A percentile compares a stretch with the other conserved stretches of the same genome.
Evolutionary conservation across 306 rosid genomes (phyloP).

Genomic region (Coriaria nepalensis): DNA sequence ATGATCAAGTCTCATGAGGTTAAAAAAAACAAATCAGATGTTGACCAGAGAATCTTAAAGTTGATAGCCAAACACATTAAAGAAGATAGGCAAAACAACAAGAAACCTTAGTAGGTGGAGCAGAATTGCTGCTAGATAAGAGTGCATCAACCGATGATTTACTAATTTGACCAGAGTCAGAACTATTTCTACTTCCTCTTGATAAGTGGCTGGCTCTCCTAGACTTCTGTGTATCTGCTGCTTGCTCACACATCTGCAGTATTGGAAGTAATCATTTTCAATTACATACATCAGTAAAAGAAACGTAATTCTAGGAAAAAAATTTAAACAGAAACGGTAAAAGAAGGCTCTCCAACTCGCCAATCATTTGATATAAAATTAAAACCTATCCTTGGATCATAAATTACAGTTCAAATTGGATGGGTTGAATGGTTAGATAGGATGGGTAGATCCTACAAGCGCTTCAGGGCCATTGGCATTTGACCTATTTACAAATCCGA

Average conservation of each 20-base stretch:
- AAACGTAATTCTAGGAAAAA: background rate
- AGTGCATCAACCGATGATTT: conserved; percentile 84
- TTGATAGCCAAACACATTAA: background rate
- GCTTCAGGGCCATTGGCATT: too few species aligned
- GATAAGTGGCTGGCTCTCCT: conserved; percentile 56
- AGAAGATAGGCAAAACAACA: conserved; percentile 4
- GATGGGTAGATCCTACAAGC: too few species aligned
- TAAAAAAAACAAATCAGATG: background rate
- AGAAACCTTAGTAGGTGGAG: conserved; percentile 29
- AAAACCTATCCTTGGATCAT: too few species aligned
- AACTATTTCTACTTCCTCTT: conserved; percentile 53
- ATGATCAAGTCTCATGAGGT: background rate
- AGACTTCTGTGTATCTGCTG: conserved; percentile 91
- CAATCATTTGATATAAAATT: too few species aligned
- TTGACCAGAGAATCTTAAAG: too few species aligned
- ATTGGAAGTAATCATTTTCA: conserved; percentile 3
- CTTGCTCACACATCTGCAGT: conserved; percentile 91
- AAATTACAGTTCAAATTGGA: too few species aligned
- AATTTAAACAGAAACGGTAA: background rate
- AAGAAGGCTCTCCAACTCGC: too few species aligned
- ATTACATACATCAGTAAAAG: conserved; percentile 1
- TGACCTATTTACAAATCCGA: too few species aligned
- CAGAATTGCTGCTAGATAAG: conserved; percentile 40
- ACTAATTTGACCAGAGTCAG: conserved; percentile 44
- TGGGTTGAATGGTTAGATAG: too few species aligned